These are phyloP conservation scores for Lichtheimia ornata DNA, from an alignment of 371 early-diverging fungal species.

Conservation along the genomic window DNA sequence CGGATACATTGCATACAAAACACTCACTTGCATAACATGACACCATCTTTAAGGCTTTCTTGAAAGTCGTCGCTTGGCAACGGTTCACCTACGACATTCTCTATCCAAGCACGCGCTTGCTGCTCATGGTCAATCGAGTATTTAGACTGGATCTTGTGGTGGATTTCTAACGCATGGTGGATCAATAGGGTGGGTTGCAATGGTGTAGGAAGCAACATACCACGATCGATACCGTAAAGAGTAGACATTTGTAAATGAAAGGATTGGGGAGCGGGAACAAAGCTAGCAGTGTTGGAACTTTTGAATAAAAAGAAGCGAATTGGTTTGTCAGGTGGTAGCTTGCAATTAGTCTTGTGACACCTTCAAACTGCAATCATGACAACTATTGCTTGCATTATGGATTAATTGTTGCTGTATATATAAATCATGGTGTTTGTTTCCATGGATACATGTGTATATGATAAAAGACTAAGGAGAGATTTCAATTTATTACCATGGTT, in stretches of 20 bases:
- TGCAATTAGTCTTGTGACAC: no score
- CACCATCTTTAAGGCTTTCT: conserved; percentile 79
- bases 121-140: conserved; percentile 60
- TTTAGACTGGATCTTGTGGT: conserved; percentile 57
- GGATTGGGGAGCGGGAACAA: no score
- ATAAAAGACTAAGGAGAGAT: no score
- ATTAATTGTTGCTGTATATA: no score
- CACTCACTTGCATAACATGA: conserved; percentile 76
- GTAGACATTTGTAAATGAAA: conserved; percentile 1
- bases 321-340: not conserved
- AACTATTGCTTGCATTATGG: no score
- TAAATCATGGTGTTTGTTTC: no score
- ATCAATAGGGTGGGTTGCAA: not conserved
- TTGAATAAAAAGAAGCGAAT: conserved; percentile 6
- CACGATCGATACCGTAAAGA: conserved; percentile 24
- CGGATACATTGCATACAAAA: not conserved
- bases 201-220: conserved; percentile 1
- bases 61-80: conserved; percentile 58
- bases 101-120: conserved; percentile 69
- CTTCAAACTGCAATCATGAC: no score
- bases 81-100: conserved; percentile 56
- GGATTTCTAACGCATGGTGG: conserved; percentile 41
- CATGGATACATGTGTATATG: no score
- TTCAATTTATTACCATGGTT: no score
- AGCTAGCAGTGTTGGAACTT: not conserved